phyloP scores from a whole-genome alignment of 495 filamentous ascomycete genomes.

The Cladorrhinum samala region DNA sequence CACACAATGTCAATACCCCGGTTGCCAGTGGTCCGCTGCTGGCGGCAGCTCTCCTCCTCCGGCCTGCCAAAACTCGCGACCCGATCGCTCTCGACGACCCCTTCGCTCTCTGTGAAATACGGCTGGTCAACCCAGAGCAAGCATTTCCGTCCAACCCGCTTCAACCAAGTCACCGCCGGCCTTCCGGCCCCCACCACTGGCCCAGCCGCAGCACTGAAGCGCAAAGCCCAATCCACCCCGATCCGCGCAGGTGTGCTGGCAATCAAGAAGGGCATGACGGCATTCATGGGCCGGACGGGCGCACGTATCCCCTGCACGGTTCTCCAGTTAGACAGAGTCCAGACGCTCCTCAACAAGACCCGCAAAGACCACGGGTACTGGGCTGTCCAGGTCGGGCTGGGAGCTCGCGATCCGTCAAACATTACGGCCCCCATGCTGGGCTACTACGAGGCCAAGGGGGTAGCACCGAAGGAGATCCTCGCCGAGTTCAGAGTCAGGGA shows the following conservation, averaged over 20 bases:
- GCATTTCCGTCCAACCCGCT: conserved; percentile 37
- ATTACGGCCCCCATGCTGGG: conserved; percentile 74
- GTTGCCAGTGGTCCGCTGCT: not conserved
- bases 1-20: not conserved
- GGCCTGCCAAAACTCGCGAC: conserved; percentile 8
- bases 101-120: conserved; percentile 35
- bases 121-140: conserved; percentile 45
- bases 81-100: conserved; percentile 19
- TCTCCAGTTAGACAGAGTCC: conserved; percentile 86
- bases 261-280: conserved; percentile 92
- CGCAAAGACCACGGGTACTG: conserved; percentile 76
- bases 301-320: conserved; percentile 81
- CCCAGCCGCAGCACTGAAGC: conserved; percentile 70
- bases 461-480: conserved; percentile 74
- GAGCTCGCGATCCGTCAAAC: conserved; percentile 69
- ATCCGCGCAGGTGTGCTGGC: conserved; percentile 75
- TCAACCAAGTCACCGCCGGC: conserved; percentile 46
- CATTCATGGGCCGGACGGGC: conserved; percentile 74
- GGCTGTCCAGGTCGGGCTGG: conserved; percentile 82
- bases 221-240: conserved; percentile 69
- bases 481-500: conserved; percentile 83
- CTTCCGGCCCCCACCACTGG: conserved; percentile 60
- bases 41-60: not conserved
- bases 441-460: conserved; percentile 69
- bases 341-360: conserved; percentile 82